Percentiles rank a stretch among this genome's conserved stretches.
Evolutionary conservation across 305 asterid genomes (phyloP).

Genomic region (Stenogyne calaminthoides): DNA sequence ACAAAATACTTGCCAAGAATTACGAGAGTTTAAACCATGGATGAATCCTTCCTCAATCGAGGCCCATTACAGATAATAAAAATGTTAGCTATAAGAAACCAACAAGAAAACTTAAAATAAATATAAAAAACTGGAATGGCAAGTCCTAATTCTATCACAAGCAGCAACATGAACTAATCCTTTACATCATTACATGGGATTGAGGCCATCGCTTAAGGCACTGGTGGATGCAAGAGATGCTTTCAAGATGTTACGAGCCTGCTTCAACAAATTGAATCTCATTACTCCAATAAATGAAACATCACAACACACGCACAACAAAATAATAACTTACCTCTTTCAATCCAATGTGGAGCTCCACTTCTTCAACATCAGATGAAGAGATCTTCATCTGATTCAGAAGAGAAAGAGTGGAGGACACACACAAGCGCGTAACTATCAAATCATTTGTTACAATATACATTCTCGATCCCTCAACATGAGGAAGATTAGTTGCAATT

Average conservation of each 20-base stretch:
- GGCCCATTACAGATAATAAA: too few relatives aligned
- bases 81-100: too few relatives aligned
- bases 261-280: not conserved
- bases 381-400: not conserved
- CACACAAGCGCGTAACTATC: not conserved
- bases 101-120: too few relatives aligned
- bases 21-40: too few relatives aligned
- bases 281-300: not conserved
- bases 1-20: too few relatives aligned
- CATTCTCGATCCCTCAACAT: not conserved
- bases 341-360: conserved; percentile 4
- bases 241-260: conserved; percentile 9
- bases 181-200: too few relatives aligned
- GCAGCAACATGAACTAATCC: too few relatives aligned
- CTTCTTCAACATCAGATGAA: conserved; percentile 20
- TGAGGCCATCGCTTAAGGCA: not conserved
- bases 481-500: not conserved
- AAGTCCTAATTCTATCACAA: too few relatives aligned
- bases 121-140: too few relatives aligned
- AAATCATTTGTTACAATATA: conserved; percentile 23
- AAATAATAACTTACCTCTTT: conserved; percentile 20
- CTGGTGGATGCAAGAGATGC: not conserved
- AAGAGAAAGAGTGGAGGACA: not conserved
- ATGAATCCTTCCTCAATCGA: too few relatives aligned
- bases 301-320: too few relatives aligned